phyloP scores from a whole-genome alignment of 129 eudicot genomes.

The Centaurea solstitialis region DNA sequence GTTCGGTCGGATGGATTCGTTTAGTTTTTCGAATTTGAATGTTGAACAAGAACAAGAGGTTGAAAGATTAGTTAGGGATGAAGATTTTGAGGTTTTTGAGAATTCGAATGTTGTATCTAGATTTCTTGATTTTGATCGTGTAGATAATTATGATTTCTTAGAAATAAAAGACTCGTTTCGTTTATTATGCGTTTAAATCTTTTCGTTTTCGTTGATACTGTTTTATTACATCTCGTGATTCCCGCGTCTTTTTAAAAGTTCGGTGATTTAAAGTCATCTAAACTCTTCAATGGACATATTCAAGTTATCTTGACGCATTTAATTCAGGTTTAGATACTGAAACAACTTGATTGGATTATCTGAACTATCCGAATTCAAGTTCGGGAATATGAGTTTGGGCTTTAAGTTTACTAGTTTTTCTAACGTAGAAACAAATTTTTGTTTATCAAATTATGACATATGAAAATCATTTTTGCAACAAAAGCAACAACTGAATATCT shows the following conservation, averaged over 20 bases:
- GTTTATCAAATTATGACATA: neutral
- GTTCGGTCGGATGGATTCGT: slow-evolving; percentile 10
- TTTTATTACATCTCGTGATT: neutral
- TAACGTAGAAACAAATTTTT: neutral
- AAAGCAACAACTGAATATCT: neutral
- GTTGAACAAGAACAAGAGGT: slow-evolving; percentile 33
- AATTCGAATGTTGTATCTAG: slow-evolving; percentile 11
- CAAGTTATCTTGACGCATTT: neutral
- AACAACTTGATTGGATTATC: too few relatives aligned
- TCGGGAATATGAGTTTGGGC: neutral
- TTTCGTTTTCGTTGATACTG: neutral
- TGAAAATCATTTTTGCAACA: neutral
- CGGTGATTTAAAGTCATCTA: neutral
- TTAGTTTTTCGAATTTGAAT: neutral
- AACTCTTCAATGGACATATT: too few relatives aligned
- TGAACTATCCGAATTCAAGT: neutral
- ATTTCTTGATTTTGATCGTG: slow-evolving; percentile 19
- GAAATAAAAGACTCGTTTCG: slow-evolving; percentile 1
- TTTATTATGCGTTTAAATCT: slow-evolving; percentile 9
- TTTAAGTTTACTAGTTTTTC: too few relatives aligned
- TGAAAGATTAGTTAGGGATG: slow-evolving; percentile 28
- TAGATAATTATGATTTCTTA: slow-evolving; percentile 19
- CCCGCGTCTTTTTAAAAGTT: neutral
- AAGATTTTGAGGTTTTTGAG: slow-evolving; percentile 27
- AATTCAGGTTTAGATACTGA: neutral